Evolutionary conservation across 1,284 basidiomycete genomes (phyloP).

Genomic region (Irpex rosettiformis): DNA sequence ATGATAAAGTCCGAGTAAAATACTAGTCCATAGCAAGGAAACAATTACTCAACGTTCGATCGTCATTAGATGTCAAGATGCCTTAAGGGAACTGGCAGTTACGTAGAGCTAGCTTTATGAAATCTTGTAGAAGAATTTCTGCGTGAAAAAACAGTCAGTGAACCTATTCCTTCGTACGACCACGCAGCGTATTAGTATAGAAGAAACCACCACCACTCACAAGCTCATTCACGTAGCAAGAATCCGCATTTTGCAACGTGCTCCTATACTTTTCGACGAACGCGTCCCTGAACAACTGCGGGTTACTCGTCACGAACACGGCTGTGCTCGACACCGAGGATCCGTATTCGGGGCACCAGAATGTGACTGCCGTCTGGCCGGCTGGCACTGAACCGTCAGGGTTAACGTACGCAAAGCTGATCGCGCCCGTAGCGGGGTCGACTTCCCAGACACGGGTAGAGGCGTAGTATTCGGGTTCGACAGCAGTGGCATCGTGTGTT

Average conservation of each 20-base stretch:
- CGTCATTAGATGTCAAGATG: no score
- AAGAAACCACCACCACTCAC: neutral
- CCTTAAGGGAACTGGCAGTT: no score
- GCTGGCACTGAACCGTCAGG: neutral
- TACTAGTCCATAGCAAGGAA: no score
- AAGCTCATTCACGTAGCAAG: neutral
- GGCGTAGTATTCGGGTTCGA: conserved; percentile 1
- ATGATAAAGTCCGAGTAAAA: no score
- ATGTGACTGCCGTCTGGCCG: neutral
- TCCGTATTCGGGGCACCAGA: neutral
- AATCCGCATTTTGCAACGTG: neutral
- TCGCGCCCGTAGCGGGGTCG: neutral
- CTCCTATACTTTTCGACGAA: neutral
- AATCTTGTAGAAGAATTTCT: no score
- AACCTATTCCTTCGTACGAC: no score
- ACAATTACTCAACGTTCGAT: no score
- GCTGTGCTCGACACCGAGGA: neutral
- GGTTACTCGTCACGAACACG: neutral
- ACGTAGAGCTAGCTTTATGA: no score
- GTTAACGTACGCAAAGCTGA: neutral
- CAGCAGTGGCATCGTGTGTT: neutral
- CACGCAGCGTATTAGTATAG: no score
- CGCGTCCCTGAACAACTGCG: neutral
- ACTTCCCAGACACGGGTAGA: neutral
- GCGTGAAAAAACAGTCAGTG: no score